phyloP scores from a whole-genome alignment of 192 early-diverging fungal species.

The Helicostylum pulchrum region DNA sequence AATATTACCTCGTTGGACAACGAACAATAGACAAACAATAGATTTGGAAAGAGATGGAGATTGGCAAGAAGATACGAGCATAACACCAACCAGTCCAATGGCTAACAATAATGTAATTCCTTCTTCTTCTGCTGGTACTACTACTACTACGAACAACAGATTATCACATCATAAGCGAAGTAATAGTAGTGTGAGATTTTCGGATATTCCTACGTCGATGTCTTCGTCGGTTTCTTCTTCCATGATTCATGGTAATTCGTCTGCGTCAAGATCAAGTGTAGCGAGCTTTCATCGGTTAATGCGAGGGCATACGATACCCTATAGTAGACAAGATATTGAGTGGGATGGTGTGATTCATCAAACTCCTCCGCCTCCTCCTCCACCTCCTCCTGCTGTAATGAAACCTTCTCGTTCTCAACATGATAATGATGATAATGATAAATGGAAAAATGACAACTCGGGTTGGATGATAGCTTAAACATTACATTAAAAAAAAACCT shows the following conservation, averaged over 20 bases:
- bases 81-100: neutral
- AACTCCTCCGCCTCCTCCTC: neutral
- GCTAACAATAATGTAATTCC: neutral
- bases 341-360: conserved; percentile 29
- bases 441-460: conserved; percentile 13
- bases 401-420: neutral
- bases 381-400: neutral
- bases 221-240: neutral
- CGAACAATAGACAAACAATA: neutral
- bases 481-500: neutral
- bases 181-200: conserved; percentile 20
- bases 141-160: neutral
- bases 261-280: neutral
- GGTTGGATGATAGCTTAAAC: conserved; percentile 18
- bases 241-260: neutral
- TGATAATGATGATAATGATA: conserved; percentile 1
- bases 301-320: conserved; percentile 21
- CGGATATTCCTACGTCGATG: conserved; percentile 5
- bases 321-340: conserved; percentile 32
- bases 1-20: neutral
- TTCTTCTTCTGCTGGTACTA: too few species aligned
- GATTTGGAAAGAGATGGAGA: conserved; percentile 24
- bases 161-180: conserved; percentile 3
- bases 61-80: conserved; percentile 1
- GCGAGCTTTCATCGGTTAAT: conserved; percentile 34